Conservation (phyloP, 2,329 filamentous ascomycete species). For the Sclerotinia borealis region DNA sequence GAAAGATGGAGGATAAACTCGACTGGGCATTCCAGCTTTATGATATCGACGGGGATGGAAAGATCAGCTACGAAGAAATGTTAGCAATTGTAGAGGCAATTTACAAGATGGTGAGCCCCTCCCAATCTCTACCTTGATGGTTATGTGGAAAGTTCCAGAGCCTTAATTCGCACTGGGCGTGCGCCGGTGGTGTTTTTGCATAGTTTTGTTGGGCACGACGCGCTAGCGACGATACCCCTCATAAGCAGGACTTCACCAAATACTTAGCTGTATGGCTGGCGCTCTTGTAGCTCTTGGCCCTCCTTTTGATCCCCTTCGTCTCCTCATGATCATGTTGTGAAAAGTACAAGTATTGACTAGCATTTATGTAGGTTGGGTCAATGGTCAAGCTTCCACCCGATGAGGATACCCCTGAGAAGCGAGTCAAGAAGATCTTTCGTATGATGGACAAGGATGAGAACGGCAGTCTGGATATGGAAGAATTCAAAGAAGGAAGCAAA, state of each 20-base stretch:
- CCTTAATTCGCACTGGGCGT: not conserved
- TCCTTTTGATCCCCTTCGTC: not conserved
- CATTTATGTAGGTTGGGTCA: slow-evolving; percentile 70
- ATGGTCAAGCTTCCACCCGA: slow-evolving; percentile 99
- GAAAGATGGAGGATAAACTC: slow-evolving; percentile 98
- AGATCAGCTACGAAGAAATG: slow-evolving; percentile 99
- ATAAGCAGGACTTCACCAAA: not conserved
- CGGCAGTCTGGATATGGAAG: slow-evolving; percentile 89
- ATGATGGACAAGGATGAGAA: slow-evolving; percentile 99
- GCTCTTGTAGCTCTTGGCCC: not conserved
- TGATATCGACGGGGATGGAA: slow-evolving; percentile 97
- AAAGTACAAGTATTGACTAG: slow-evolving; percentile 5
- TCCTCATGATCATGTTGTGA: no score
- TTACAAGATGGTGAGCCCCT: slow-evolving; percentile 84
- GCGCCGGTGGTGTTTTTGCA: not conserved
- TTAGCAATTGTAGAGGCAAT: slow-evolving; percentile 97
- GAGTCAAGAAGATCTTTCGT: slow-evolving; percentile 94
- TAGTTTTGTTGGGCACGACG: not conserved
- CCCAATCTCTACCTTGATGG: not conserved
- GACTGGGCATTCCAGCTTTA: slow-evolving; percentile 99
- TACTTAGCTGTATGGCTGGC: not conserved
- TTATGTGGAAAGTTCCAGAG: not conserved
- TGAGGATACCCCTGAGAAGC: slow-evolving; percentile 98
- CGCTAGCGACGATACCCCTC: not conserved
- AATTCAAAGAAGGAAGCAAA: slow-evolving; percentile 99